Base-by-base conservation (phyloP, 2,329 filamentous ascomycete species). In the Escovopsis sp. region DNA sequence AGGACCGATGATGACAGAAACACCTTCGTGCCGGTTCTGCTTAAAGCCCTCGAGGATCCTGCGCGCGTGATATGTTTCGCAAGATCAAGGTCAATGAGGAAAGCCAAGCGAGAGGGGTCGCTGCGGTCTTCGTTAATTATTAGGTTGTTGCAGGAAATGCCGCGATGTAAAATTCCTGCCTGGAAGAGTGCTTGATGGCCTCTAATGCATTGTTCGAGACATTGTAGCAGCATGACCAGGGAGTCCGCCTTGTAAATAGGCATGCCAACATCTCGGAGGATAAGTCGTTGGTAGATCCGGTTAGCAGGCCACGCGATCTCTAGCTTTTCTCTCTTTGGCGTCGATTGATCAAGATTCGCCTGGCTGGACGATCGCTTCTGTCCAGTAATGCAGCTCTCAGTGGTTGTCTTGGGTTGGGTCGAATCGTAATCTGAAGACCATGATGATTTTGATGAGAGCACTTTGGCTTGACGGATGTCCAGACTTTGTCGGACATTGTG, bases 1-100 rank as follows among this genome's bases (percentile, higher is more conserved):
- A 70, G 59, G 2, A 53, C 54, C 0, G 63, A 58, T 41, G 68
- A 66, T 10, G 61, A 62, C 57, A 69, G 67, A 43, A 67, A 68
- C 12, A 16, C 37, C 27, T 29, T 30, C 20, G 37, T 39, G 37
- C 37, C 37, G 27, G 37, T 33, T 14, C 29, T 39, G 20, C 37
- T 31, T 9, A 5, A 7, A 8, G 39, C 39, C 25, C 15, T 25
- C 8, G 37, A 39, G 10, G 37, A 13, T 27, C 9, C 27, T 31
- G 30, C 12, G 11, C 37, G 37, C 5, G 12, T 10, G 25, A 15
- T 16, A 7, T 39, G 30, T 16, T 9, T 31, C 15, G 37, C 37
- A 30, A 39, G 12, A 39, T 39, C 37, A 31, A 39, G 37, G 25
- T 39, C 37, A 15, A 39, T 39, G 20, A 39, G 15, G 32, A 39